Base-by-base conservation (phyloP, 1,284 basidiomycete species). In the Peniophora sp. region DNA sequence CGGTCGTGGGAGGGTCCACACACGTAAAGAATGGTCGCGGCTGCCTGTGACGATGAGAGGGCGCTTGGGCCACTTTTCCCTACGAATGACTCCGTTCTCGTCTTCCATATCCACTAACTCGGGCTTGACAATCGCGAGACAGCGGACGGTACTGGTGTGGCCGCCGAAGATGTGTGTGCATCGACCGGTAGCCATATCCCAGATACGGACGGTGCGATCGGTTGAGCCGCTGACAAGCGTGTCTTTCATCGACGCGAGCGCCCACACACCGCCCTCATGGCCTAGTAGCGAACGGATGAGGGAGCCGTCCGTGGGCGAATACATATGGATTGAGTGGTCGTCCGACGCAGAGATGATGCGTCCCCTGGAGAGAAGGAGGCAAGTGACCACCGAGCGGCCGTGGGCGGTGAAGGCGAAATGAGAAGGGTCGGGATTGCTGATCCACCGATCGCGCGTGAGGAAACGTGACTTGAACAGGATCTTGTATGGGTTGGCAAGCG, bases 251-350 rank as follows among this genome's bases (percentile, higher is more conserved):
- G 86, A 84, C 1, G 88, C 87, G 19, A 97, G 73, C 8, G 95
- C 94, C 94, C 94, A 97, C 2, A 97, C 92, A 32, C 95, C 94
- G 41, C 94, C 94, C 61, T 94, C 89, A 63, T 97, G 95, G 2
- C 94, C 94, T 52, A 88, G 78, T 19, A 97, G 75, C 1, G 84
- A 80, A 49, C 79, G 82, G 3, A 86, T 67, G 22, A 91, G 75
- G 46, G 81, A 75, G 5, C 94, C 94, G 0, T 86, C 91, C 22
- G 75, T 66, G 16, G 92, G 92, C 23, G 85, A 86, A 66, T 95
- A 96, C 45, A 97, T 83, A 63, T 94, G 89, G 61, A 97, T 96
- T 3, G 90, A 90, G 62, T 95, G 90, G 65, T 92, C 91, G 64
- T 94, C 92, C 1, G 93, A 96, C 9, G 94, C 94, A 3, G 91